phyloP scores from a whole-genome alignment of 148 eudicot genomes.

The Pharnaceum exiguum region DNA sequence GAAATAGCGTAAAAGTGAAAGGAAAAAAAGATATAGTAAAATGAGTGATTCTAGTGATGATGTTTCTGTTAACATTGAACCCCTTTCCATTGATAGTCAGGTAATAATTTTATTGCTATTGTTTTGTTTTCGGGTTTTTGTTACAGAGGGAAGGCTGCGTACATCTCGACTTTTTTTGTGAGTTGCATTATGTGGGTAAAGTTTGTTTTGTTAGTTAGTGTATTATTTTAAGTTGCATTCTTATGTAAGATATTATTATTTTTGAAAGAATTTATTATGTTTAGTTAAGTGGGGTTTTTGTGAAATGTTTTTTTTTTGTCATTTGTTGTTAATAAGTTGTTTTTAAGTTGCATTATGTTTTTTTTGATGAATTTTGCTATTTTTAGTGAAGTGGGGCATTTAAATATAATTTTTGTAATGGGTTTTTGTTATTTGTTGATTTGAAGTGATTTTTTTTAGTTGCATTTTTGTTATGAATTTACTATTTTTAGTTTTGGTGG shows the following conservation, averaged over 20 bases:
- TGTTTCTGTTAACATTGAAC: slow-evolving; percentile 57
- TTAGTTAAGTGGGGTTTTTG: too few species aligned
- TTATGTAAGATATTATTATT: too few species aligned
- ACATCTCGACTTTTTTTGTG: too few species aligned
- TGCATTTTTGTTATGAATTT: too few species aligned
- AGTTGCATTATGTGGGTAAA: slow-evolving; percentile 1
- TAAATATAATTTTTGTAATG: too few species aligned
- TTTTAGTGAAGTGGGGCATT: too few species aligned
- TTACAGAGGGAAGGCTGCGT: background rate
- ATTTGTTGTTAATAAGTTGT: background rate
- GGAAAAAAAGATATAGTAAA: background rate
- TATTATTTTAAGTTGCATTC: background rate
- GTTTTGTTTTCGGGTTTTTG: background rate
- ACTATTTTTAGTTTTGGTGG: too few species aligned
- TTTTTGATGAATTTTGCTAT: background rate
- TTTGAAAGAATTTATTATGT: too few species aligned
- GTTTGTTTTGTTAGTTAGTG: background rate
- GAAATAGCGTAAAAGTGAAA: slow-evolving; percentile 3
- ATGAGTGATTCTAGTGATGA: slow-evolving; percentile 67
- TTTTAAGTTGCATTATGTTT: background rate
- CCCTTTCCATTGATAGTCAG: slow-evolving; percentile 54
- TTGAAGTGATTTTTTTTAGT: background rate
- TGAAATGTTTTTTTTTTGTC: too few species aligned
- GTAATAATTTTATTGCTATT: slow-evolving; percentile 18
- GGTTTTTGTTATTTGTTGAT: background rate